phyloP scores from a whole-genome alignment of 371 early-diverging fungal species.

The Mortierella sp. region DNA sequence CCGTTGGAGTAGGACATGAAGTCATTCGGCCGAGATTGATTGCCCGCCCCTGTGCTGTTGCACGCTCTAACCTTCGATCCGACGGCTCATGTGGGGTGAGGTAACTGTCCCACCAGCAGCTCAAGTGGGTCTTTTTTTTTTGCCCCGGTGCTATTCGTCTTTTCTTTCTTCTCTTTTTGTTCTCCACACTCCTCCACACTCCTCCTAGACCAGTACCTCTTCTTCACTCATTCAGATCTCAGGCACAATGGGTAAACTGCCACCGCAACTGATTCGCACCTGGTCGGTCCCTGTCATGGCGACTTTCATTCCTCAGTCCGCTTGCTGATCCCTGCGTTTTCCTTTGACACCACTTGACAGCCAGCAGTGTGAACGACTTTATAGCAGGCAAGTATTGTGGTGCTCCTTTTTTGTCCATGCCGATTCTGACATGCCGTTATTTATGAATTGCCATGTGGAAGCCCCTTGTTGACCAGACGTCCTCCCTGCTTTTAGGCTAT shows the following conservation, averaged over 20 bases:
- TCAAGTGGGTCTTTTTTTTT: neutral
- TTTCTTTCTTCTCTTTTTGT: neutral
- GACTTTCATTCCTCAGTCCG: neutral
- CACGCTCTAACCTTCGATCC: too few species aligned
- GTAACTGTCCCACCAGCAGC: too few species aligned
- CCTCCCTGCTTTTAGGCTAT: constrained; percentile 60
- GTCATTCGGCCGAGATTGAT: too few species aligned
- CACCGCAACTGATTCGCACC: neutral
- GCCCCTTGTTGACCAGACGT: neutral
- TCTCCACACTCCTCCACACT: neutral
- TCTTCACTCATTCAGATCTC: neutral
- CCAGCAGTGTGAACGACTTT: constrained; percentile 64
- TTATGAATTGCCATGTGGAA: constrained; percentile 17
- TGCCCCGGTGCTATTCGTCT: neutral
- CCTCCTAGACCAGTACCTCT: neutral
- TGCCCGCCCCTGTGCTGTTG: too few species aligned
- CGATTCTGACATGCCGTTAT: neutral
- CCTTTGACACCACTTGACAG: constrained; percentile 28
- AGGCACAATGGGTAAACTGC: neutral
- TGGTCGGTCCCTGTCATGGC: neutral
- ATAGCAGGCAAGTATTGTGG: constrained; percentile 57
- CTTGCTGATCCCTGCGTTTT: neutral
- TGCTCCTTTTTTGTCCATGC: constrained; percentile 22
- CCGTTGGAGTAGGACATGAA: too few species aligned
- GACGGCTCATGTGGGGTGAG: too few species aligned